Evolutionary conservation across 306 rosid genomes (phyloP).

Genomic region (Trifolium dubium): DNA sequence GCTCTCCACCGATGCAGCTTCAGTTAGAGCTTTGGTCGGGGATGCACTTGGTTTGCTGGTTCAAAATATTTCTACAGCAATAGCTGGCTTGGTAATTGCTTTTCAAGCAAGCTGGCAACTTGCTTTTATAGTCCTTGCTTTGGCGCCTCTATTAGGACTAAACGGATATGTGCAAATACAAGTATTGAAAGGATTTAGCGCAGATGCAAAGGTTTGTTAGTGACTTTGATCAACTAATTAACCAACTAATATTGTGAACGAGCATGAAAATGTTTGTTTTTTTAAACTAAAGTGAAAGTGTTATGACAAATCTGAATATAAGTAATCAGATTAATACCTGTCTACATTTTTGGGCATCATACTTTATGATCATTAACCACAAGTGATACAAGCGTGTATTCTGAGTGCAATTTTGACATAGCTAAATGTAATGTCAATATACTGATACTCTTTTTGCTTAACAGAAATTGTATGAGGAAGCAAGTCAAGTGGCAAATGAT

Average conservation of each 20-base stretch:
- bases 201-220: slow-evolving; percentile 60
- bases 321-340: slow-evolving; percentile 2
- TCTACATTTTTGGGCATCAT: slow-evolving; percentile 1
- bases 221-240: not conserved
- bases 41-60: slow-evolving; percentile 65
- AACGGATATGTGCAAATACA: slow-evolving; percentile 51
- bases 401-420: not conserved
- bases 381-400: not conserved
- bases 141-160: slow-evolving; percentile 52
- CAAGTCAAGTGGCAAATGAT: slow-evolving; percentile 71
- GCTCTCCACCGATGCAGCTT: slow-evolving; percentile 64
- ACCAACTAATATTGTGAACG: slow-evolving; percentile 8
- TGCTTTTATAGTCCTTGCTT: slow-evolving; percentile 51
- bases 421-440: not conserved
- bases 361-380: slow-evolving; percentile 21
- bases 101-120: slow-evolving; percentile 62
- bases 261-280: slow-evolving; percentile 18
- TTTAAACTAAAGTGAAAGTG: slow-evolving; percentile 9
- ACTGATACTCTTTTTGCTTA: slow-evolving; percentile 11
- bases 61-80: slow-evolving; percentile 53
- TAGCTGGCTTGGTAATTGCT: slow-evolving; percentile 51
- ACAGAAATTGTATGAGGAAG: slow-evolving; percentile 67
- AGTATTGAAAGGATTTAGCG: slow-evolving; percentile 57
- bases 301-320: not conserved
- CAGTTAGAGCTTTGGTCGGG: slow-evolving; percentile 59